Conservation (phyloP, 257 asterid species). For the Ajuga chamaepitys region DNA sequence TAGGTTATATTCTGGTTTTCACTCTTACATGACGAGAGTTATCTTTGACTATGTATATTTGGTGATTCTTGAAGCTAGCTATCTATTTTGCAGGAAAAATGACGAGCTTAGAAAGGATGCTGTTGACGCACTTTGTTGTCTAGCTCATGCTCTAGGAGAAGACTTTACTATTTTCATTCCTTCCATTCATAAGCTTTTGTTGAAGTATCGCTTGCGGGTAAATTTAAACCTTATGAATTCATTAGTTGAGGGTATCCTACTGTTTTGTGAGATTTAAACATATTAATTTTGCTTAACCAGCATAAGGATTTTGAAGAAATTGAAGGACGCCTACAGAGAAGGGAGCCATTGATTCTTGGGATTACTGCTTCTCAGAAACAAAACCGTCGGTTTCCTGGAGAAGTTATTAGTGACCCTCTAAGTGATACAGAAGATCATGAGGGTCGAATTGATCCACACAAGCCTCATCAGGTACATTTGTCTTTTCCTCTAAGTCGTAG, state of each 20-base stretch:
- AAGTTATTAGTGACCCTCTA: constrained; percentile 92
- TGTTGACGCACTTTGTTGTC: constrained; percentile 89
- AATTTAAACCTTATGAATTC: constrained; percentile 1
- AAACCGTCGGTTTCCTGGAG: constrained; percentile 66
- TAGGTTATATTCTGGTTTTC: not conserved
- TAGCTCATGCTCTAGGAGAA: constrained; percentile 97
- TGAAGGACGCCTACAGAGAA: constrained; percentile 57
- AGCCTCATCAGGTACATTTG: constrained; percentile 71
- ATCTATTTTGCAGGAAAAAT: constrained; percentile 57
- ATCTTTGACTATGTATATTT: not conserved
- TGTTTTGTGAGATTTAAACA: not conserved
- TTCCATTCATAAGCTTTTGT: constrained; percentile 82
- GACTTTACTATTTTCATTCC: constrained; percentile 88
- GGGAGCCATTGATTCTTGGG: constrained; percentile 71
- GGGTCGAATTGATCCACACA: constrained; percentile 56
- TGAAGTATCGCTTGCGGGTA: constrained; percentile 83
- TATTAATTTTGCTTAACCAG: constrained; percentile 37
- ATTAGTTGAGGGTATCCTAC: constrained; percentile 4
- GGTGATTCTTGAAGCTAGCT: constrained; percentile 9
- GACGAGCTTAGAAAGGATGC: constrained; percentile 89
- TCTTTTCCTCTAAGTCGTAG: not conserved
- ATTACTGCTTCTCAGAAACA: constrained; percentile 54
- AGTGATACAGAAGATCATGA: constrained; percentile 74
- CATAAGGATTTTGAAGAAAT: constrained; percentile 95
- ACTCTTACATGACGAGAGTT: not conserved